Conservation (phyloP, 108 stramenopile genomes). For the Nitzschia putrida region DNA sequence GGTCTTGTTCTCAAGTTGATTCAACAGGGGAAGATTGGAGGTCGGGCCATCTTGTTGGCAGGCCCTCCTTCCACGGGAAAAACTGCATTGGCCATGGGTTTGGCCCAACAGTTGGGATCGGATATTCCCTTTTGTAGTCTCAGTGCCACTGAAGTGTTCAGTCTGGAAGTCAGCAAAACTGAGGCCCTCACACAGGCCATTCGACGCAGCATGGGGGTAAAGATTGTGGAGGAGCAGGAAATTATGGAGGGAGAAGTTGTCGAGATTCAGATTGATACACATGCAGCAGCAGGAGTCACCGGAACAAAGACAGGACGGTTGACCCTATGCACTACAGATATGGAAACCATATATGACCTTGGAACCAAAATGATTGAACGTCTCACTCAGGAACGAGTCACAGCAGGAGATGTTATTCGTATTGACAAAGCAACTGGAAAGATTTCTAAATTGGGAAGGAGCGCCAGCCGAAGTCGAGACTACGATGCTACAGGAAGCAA, state of each 20-base stretch:
- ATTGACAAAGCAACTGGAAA: slow-evolving; percentile 98
- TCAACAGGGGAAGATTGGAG: slow-evolving; percentile 93
- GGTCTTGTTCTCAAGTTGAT: slow-evolving; percentile 97
- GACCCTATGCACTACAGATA: slow-evolving; percentile 98
- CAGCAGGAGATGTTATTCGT: slow-evolving; percentile 98
- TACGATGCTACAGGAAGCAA: slow-evolving; percentile 99
- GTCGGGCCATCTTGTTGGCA: slow-evolving; percentile 93
- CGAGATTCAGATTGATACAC: slow-evolving; percentile 93
- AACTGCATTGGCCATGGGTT: slow-evolving; percentile 96
- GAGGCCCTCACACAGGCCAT: slow-evolving; percentile 99
- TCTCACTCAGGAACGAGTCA: slow-evolving; percentile 93
- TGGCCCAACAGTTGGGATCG: slow-evolving; percentile 94
- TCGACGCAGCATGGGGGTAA: slow-evolving; percentile 89
- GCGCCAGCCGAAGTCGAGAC: slow-evolving; percentile 91
- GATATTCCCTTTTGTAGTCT: slow-evolving; percentile 93
- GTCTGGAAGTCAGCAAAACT: slow-evolving; percentile 97
- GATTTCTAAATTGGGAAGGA: slow-evolving; percentile 95
- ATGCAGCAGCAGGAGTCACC: slow-evolving; percentile 44
- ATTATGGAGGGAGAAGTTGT: slow-evolving; percentile 99
- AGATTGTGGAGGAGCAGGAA: slow-evolving; percentile 98
- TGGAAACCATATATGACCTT: slow-evolving; percentile 99
- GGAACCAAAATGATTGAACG: slow-evolving; percentile 99
- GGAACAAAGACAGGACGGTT: slow-evolving; percentile 91
- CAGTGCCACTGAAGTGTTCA: slow-evolving; percentile 95
- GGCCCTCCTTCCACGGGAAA: slow-evolving; percentile 99